phyloP scores from a whole-genome alignment of 805 yeast species.

The Kodamaea lidongshanica region DNA sequence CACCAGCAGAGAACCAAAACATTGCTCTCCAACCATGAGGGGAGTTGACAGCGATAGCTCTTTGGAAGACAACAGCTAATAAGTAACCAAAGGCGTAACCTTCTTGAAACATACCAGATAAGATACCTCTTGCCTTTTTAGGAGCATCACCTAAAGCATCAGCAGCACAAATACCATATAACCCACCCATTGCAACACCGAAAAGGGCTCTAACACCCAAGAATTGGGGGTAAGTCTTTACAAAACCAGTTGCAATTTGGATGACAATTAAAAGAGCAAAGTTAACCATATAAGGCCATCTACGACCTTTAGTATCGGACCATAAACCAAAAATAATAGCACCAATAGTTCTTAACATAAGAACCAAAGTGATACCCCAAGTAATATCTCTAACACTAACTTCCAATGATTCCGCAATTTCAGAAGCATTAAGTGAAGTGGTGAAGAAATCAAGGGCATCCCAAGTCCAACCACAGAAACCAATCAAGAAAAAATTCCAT shows the following conservation, averaged over 20 bases:
- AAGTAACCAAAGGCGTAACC: slow-evolving; percentile 73
- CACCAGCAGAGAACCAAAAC: slow-evolving; percentile 68
- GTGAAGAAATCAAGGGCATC: slow-evolving; percentile 62
- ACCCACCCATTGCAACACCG: slow-evolving; percentile 68
- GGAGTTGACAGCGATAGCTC: slow-evolving; percentile 52
- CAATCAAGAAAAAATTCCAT: slow-evolving; percentile 51
- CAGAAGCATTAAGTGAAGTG: slow-evolving; percentile 45
- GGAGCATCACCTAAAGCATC: slow-evolving; percentile 66
- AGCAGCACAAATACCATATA: slow-evolving; percentile 60
- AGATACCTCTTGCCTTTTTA: slow-evolving; percentile 47
- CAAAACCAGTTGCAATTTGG: slow-evolving; percentile 62
- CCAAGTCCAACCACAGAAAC: slow-evolving; percentile 57
- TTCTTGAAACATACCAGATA: slow-evolving; percentile 69
- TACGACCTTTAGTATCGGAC: slow-evolving; percentile 58
- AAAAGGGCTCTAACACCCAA: slow-evolving; percentile 58
- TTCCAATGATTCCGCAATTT: slow-evolving; percentile 42
- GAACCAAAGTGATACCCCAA: slow-evolving; percentile 67
- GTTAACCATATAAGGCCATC: slow-evolving; percentile 49
- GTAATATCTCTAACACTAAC: slow-evolving; percentile 46
- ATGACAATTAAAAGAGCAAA: slow-evolving; percentile 42
- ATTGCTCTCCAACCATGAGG: slow-evolving; percentile 57
- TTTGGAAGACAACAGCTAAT: slow-evolving; percentile 56
- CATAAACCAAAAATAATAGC: slow-evolving; percentile 54
- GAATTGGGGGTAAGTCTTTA: slow-evolving; percentile 49
- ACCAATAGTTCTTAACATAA: slow-evolving; percentile 65